These are phyloP conservation scores for Cladorrhinum sp. DNA, from an alignment of 2,329 filamentous ascomycete genomes.

Conservation along the genomic window DNA sequence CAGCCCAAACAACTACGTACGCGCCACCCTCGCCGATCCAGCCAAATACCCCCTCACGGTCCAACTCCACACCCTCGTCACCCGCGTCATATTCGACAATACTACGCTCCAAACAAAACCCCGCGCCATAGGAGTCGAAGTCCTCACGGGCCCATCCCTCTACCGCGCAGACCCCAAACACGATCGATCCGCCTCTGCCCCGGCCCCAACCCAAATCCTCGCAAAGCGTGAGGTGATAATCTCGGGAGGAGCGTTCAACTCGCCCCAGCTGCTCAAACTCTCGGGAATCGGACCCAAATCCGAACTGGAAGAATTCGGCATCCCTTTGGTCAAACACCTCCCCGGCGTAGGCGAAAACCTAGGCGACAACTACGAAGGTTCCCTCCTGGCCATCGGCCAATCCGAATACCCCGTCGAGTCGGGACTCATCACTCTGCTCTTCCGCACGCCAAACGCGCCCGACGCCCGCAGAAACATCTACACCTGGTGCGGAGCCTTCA, in stretches of 20 bases:
- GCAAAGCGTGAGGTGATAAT: slow-evolving; percentile 47
- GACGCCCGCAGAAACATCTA: slow-evolving; percentile 32
- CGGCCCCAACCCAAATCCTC: slow-evolving; percentile 23
- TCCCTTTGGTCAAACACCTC: slow-evolving; percentile 51
- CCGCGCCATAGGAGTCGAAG: slow-evolving; percentile 42
- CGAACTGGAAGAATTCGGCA: slow-evolving; percentile 40
- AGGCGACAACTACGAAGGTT: slow-evolving; percentile 52
- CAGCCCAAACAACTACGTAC: slow-evolving; percentile 45
- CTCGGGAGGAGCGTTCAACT: slow-evolving; percentile 41
- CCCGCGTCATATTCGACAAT: slow-evolving; percentile 37
- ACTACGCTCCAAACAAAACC: slow-evolving; percentile 26
- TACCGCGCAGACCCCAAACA: slow-evolving; percentile 43
- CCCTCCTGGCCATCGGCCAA: slow-evolving; percentile 38
- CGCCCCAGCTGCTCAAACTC: slow-evolving; percentile 37
- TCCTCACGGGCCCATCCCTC: slow-evolving; percentile 37
- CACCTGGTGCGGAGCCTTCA: slow-evolving; percentile 32
- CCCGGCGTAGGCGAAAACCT: slow-evolving; percentile 61
- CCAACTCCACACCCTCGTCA: slow-evolving; percentile 36
- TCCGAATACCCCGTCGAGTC: slow-evolving; percentile 26
- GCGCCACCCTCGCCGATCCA: slow-evolving; percentile 31
- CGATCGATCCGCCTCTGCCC: slow-evolving; percentile 25
- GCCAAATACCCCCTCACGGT: slow-evolving; percentile 45
- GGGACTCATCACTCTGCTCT: slow-evolving; percentile 28
- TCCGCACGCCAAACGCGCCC: slow-evolving; percentile 29
- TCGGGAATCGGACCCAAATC: slow-evolving; percentile 39